Evolutionary conservation across 352 stramenopile genomes (phyloP), one percentile per base, ranked within the genome.

Genomic region (Phytophthora pistaciae): DNA sequence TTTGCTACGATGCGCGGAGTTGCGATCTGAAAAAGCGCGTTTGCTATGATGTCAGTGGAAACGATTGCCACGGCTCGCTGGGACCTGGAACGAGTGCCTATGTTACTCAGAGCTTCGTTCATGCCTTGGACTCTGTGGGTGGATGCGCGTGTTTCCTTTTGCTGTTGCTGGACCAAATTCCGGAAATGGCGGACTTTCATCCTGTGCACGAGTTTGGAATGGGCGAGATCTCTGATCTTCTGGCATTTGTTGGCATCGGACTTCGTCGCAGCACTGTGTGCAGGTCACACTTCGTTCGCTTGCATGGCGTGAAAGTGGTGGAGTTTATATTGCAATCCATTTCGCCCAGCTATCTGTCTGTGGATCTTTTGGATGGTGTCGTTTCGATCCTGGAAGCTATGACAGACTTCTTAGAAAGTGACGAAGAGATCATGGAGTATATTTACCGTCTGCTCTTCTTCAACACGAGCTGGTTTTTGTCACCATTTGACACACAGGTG

Each of bases 401-500:
- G 48, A 53, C 86, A n/a, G 66, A 87, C 14, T 68, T 64, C 4
- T 76, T 84, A 16, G 60, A 79, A 31, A 76, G 46, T 16, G 65
- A 82, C 11, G 65, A 78, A 54, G 68, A 77, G 14, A 61, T 79
- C 33, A 42, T 78, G 21, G 74, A 77, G 58, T 85, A 79, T 54
- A 85, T 94, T 20, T 79, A 90, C 33, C 60, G 86, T 1, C 66
- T 95, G n/a, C 70, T 96, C 3, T 93, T 93, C 36, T 83, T 88
- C 52, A 95, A 93, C 42, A 85, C 78, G 14, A 94, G 78, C 46
- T 96, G 90, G 90, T 96, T 94, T 72, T 66, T 91, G 2, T 78
- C 85, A 29, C 87, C 86, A 16, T 95, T 89, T 60, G 84, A 91
- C 5, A 94, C 87, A 6, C 90, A 96, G 80, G 62, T 78, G 3